Percentiles rank a stretch among this genome's conserved stretches.
These are phyloP conservation scores for Aspergillus calidoustus DNA, from an alignment of 2,329 filamentous ascomycete genomes.

Conservation along the genomic window DNA sequence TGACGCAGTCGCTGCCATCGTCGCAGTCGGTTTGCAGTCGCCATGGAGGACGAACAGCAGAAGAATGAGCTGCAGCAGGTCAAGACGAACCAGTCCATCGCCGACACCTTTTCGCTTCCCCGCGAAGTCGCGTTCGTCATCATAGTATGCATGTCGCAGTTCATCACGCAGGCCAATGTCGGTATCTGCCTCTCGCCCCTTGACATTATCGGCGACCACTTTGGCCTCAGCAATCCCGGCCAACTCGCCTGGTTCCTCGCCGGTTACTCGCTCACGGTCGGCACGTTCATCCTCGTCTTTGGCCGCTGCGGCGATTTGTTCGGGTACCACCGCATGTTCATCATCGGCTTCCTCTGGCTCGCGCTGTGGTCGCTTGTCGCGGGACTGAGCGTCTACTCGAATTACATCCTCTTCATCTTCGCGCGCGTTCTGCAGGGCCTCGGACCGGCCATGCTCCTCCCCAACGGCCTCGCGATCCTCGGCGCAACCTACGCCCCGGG, in stretches of 20 bases:
- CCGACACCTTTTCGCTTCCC: slow-evolving; percentile 28
- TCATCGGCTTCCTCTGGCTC: slow-evolving; percentile 43
- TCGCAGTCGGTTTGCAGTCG: background rate
- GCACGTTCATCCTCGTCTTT: slow-evolving; percentile 45
- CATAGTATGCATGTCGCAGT: slow-evolving; percentile 43
- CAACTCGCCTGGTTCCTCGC: slow-evolving; percentile 62
- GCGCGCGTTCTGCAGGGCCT: slow-evolving; percentile 60
- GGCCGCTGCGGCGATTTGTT: slow-evolving; percentile 45
- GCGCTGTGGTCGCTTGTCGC: slow-evolving; percentile 43
- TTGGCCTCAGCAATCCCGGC: slow-evolving; percentile 49
- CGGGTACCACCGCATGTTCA: slow-evolving; percentile 41
- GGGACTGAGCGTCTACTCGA: slow-evolving; percentile 41
- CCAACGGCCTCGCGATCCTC: slow-evolving; percentile 58
- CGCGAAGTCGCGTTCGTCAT: slow-evolving; percentile 41
- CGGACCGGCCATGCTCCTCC: slow-evolving; percentile 55
- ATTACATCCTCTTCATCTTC: slow-evolving; percentile 57
- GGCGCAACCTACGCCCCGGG: slow-evolving; percentile 63
- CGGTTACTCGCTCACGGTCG: slow-evolving; percentile 57
- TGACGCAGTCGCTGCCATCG: too few relatives aligned
- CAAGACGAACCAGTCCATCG: slow-evolving; percentile 23
- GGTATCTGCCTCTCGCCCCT: slow-evolving; percentile 55
- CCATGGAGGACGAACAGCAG: slow-evolving; percentile 7
- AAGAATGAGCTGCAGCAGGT: background rate
- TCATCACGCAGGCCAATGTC: slow-evolving; percentile 55
- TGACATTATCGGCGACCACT: slow-evolving; percentile 53